Conservation (phyloP, 2,329 filamentous ascomycete genomes). For the Diplodia seriata region DNA sequence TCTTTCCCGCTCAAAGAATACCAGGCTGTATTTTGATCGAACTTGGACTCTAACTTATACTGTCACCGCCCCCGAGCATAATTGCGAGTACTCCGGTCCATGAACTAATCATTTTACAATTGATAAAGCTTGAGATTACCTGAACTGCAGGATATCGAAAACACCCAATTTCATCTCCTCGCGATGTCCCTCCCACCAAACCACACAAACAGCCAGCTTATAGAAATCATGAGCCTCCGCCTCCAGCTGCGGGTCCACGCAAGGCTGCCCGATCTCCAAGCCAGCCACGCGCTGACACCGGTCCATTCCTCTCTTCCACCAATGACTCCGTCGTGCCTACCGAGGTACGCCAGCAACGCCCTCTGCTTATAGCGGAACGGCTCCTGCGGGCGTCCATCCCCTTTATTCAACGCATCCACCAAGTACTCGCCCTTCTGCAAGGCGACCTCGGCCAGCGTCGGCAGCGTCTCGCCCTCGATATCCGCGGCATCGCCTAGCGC, state of each 20-base stretch:
- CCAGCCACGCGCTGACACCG: slow-evolving; percentile 52
- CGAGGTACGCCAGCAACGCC: slow-evolving; percentile 52
- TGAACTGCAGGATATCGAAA: too few relatives aligned
- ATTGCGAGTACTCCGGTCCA: too few relatives aligned
- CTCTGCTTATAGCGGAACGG: slow-evolving; percentile 51
- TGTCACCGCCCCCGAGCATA: too few relatives aligned
- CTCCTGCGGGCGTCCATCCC: slow-evolving; percentile 55
- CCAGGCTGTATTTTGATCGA: too few relatives aligned
- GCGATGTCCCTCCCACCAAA: slow-evolving; percentile 26
- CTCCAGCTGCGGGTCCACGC: slow-evolving; percentile 48
- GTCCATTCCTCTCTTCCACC: slow-evolving; percentile 47
- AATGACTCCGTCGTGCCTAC: slow-evolving; percentile 52
- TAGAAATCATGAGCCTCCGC: slow-evolving; percentile 41
- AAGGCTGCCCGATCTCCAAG: slow-evolving; percentile 51
- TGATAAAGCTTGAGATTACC: too few relatives aligned
- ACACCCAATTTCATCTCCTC: background rate
- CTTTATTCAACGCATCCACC: slow-evolving; percentile 43
- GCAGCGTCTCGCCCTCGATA: slow-evolving; percentile 47
- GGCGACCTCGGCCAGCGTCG: slow-evolving; percentile 49
- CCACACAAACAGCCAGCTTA: slow-evolving; percentile 28
- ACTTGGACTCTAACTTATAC: too few relatives aligned
- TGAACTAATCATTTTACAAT: too few relatives aligned
- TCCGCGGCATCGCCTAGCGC: slow-evolving; percentile 51
- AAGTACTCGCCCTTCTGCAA: slow-evolving; percentile 51
- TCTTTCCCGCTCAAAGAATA: too few relatives aligned